These are phyloP conservation scores for Rostrohypoxylon terebratum DNA, from an alignment of 495 filamentous ascomycete genomes.

Conservation along the genomic window DNA sequence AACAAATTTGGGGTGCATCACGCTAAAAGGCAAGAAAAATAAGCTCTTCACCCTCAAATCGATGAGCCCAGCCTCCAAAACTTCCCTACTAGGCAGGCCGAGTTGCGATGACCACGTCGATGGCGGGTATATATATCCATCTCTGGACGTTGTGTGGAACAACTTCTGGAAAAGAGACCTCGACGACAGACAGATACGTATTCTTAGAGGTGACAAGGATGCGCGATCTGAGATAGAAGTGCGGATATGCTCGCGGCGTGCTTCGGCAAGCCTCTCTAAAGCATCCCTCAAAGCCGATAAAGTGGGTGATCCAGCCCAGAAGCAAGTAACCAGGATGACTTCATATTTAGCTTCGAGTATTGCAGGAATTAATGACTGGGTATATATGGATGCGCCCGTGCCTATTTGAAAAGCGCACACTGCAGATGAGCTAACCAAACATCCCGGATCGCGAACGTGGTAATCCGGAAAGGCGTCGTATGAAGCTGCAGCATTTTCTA, in stretches of 20 bases:
- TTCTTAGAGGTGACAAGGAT: conserved; percentile 50
- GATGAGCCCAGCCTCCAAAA: conserved; percentile 64
- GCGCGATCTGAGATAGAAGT: conserved; percentile 24
- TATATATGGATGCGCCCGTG: conserved; percentile 67
- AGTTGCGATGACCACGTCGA: conserved; percentile 66
- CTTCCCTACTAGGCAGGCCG: conserved; percentile 66
- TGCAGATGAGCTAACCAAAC: conserved; percentile 59
- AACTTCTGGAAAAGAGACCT: conserved; percentile 74
- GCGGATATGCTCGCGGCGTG: conserved; percentile 43
- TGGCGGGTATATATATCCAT: conserved; percentile 68
- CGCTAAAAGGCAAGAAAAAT: conserved; percentile 78
- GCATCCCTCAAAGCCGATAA: conserved; percentile 61
- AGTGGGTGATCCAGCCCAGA: conserved; percentile 73
- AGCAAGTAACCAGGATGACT: conserved; percentile 79
- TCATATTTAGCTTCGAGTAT: conserved; percentile 68
- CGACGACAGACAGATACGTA: conserved; percentile 75
- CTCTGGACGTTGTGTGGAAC: conserved; percentile 67
- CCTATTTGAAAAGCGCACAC: conserved; percentile 66
- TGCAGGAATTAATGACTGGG: conserved; percentile 63
- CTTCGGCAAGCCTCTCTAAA: conserved; percentile 63
- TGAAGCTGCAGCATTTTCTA: conserved; percentile 10
- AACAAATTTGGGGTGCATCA: conserved; percentile 82
- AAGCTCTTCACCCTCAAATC: conserved; percentile 74
- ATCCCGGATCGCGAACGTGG: conserved; percentile 48
- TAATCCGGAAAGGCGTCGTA: conserved; percentile 48